Conservation (phyloP, 148 eudicot species). For the Rhododendron williamsianum region DNA sequence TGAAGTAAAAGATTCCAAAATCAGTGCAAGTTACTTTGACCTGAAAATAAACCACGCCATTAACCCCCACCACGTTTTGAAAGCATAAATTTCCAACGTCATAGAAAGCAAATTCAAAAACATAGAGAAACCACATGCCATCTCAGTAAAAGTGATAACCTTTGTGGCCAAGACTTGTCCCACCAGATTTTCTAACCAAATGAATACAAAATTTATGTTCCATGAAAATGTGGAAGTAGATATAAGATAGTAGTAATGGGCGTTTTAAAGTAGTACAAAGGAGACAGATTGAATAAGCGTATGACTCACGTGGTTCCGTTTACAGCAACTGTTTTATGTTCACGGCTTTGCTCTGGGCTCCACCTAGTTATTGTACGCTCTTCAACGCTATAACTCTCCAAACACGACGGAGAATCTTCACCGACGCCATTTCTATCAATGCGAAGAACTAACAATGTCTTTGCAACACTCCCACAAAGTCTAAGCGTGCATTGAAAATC, state of each 20-base stretch:
- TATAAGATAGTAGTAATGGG: background rate
- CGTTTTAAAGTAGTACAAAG: background rate
- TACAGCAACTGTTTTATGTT: constrained; percentile 18
- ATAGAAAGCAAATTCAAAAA: background rate
- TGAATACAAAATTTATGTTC: background rate
- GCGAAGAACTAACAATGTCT: constrained; percentile 57
- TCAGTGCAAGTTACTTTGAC: background rate
- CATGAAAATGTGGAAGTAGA: background rate
- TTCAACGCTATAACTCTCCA: constrained; percentile 36
- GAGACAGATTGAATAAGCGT: background rate
- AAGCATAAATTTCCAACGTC: background rate
- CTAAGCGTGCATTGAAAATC: constrained; percentile 65
- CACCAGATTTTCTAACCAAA: background rate
- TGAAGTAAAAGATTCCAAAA: background rate
- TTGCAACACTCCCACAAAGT: constrained; percentile 79
- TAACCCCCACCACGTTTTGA: background rate
- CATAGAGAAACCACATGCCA: background rate
- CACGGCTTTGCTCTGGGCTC: constrained; percentile 60
- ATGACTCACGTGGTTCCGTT: background rate
- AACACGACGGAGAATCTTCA: constrained; percentile 30
- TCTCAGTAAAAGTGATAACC: too few species aligned
- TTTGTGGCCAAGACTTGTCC: too few species aligned
- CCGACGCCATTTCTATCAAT: constrained; percentile 20
- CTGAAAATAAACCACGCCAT: background rate
- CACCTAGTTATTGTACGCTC: constrained; percentile 54